Base-by-base conservation (phyloP, 1,284 basidiomycete genomes). In the Grifola frondosa region DNA sequence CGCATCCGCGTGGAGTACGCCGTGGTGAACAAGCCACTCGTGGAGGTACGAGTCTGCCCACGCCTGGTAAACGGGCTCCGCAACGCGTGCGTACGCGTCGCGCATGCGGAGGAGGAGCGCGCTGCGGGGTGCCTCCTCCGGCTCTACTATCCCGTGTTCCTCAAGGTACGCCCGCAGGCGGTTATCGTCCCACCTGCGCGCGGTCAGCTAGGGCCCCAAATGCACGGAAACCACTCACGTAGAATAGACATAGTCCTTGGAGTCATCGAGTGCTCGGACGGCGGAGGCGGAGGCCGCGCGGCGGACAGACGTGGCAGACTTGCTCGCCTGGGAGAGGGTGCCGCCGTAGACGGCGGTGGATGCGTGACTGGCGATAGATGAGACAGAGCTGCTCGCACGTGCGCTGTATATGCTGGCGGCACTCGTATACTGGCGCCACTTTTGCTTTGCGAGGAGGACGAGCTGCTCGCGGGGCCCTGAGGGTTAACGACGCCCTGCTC, bases 21-120 rank as follows among this genome's bases (percentile, higher is more conserved):
- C 80, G 63, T 93, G 91, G 23, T 75, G 67, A 5, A 88, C 69
- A 36, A 97, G 84, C 93, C 94, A 97, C 50, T 88, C 70, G 40
- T 80, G 78, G 39, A 94, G 78, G 61, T 90, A 89, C 3, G 81
- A 86, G 59, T 88, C 85, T 33, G 83, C 85, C 93, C 93, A 97
- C 5, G 83, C 79, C 25, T 88, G 71, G 78, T 89, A 97, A 34
- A 86, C 65, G 1, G 88, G 84, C 46, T 75, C 68, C 7, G 79
- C 60, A 13, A 77, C 70, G 34, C 73, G 70, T 24, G 78, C 80
- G 62, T 93, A 94, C 0, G 81, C 74, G 22, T 81, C 73, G 33
- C 75, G 73, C 74, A 92, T 87, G 60, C 84, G 73, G 13, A 67
- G 68, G 19, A 89, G 63, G 22, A 95, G 64, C 55, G 91, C 81